Percentiles rank a stretch among this genome's conserved stretches.
Evolutionary conservation across 2,329 filamentous ascomycete species (phyloP).

Genomic region (Ophiostoma triangulosporum): DNA sequence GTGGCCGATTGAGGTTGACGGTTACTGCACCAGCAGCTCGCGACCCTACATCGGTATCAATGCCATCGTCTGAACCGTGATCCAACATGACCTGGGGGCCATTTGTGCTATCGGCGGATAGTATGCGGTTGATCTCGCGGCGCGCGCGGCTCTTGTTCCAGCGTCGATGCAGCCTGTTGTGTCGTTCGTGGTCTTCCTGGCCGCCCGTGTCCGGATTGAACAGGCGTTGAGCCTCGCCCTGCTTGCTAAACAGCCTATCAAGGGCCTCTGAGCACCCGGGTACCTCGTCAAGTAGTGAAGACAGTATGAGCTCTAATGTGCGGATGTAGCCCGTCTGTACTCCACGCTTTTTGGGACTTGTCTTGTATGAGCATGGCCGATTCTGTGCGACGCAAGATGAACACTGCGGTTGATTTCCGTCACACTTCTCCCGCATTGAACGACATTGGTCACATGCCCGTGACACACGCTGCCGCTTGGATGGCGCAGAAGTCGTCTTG

Average conservation of each 20-base stretch:
- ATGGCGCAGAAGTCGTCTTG: not conserved
- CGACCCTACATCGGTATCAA: not conserved
- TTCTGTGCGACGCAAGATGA: constrained; percentile 51
- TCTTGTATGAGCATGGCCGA: constrained; percentile 56
- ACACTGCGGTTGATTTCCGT: constrained; percentile 53
- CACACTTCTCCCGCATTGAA: constrained; percentile 56
- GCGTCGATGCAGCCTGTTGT: constrained; percentile 43
- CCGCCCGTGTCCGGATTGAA: constrained; percentile 3
- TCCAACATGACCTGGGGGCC: constrained; percentile 11
- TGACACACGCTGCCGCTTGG: constrained; percentile 51
- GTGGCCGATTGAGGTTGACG: not conserved
- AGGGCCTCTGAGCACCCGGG: constrained; percentile 46
- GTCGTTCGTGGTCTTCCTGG: constrained; percentile 25
- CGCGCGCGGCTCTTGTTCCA: constrained; percentile 52
- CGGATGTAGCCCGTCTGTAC: constrained; percentile 71
- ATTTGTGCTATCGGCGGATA: constrained; percentile 30
- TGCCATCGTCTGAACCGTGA: not conserved
- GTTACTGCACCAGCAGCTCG: not conserved
- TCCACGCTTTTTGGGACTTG: constrained; percentile 61
- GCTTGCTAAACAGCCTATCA: constrained; percentile 36
- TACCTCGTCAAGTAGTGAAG: constrained; percentile 50
- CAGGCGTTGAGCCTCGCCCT: constrained; percentile 19
- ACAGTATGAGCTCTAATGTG: constrained; percentile 55
- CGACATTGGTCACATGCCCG: constrained; percentile 58
- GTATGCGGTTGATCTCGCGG: constrained; percentile 46